These are phyloP conservation scores for Pyrenochaeta sp. DNA, from an alignment of 2,329 filamentous ascomycete species.

Conservation along the genomic window DNA sequence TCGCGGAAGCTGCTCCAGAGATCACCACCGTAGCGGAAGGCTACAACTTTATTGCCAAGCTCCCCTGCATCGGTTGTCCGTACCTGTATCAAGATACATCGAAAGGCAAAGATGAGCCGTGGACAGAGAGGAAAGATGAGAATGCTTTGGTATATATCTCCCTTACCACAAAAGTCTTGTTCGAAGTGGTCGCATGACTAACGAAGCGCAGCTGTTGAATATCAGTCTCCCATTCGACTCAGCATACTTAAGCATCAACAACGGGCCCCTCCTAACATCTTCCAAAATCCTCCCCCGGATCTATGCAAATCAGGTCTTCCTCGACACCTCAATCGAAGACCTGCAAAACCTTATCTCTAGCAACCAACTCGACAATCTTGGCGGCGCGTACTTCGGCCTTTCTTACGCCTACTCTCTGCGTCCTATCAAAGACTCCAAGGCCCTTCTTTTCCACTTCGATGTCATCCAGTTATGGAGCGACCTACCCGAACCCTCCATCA, in stretches of 20 bases:
- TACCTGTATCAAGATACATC: slow-evolving; percentile 44
- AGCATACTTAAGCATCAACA: slow-evolving; percentile 37
- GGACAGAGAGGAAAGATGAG: slow-evolving; percentile 34
- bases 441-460: slow-evolving; percentile 42
- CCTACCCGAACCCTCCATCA: slow-evolving; percentile 17
- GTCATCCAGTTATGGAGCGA: slow-evolving; percentile 34
- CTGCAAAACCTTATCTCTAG: slow-evolving; percentile 25
- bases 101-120: slow-evolving; percentile 30
- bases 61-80: slow-evolving; percentile 45
- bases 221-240: slow-evolving; percentile 40
- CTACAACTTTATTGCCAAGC: slow-evolving; percentile 43
- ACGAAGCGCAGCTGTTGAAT: slow-evolving; percentile 36
- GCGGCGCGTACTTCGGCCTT: slow-evolving; percentile 36
- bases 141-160: slow-evolving; percentile 37
- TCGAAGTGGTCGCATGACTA: background rate
- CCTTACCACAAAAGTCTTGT: background rate
- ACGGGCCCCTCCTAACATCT: slow-evolving; percentile 26
- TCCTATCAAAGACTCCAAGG: slow-evolving; percentile 21
- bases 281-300: slow-evolving; percentile 32
- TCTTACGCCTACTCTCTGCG: slow-evolving; percentile 40
- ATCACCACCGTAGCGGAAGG: slow-evolving; percentile 42
- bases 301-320: slow-evolving; percentile 40
- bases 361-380: slow-evolving; percentile 32
- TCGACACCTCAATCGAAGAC: slow-evolving; percentile 25
- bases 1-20: slow-evolving; percentile 36